Conservation (phyloP, 2,329 filamentous ascomycete genomes). For the Alternaria conjuncta region DNA sequence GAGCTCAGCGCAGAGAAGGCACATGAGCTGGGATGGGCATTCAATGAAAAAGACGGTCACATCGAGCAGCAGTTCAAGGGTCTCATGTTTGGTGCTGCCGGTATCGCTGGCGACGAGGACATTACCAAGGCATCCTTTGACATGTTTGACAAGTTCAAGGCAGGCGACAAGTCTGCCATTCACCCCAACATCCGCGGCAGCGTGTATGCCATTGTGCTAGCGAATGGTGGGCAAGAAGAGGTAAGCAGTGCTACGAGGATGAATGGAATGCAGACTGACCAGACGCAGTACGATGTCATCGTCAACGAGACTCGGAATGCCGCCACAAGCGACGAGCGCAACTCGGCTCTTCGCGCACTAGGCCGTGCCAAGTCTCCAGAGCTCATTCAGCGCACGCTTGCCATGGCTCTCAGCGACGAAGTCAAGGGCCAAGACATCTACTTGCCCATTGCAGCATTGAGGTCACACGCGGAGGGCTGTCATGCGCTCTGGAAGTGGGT, state of each 20-base stretch:
- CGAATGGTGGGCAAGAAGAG: constrained; percentile 84
- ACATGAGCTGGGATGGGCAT: constrained; percentile 87
- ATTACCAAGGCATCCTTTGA: constrained; percentile 82
- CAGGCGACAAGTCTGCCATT: constrained; percentile 79
- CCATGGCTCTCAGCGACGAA: constrained; percentile 75
- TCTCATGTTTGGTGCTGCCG: constrained; percentile 84
- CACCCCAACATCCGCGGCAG: constrained; percentile 90
- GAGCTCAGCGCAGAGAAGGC: constrained; percentile 79
- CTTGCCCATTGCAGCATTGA: constrained; percentile 80
- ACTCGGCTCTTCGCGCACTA: constrained; percentile 83
- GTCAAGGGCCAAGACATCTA: constrained; percentile 96
- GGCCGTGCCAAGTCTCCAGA: constrained; percentile 79
- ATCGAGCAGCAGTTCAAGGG: constrained; percentile 94
- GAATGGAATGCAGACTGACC: constrained; percentile 22
- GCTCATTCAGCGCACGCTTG: constrained; percentile 81
- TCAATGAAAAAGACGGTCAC: constrained; percentile 83
- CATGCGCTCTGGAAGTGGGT: constrained; percentile 83
- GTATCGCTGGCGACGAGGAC: constrained; percentile 77
- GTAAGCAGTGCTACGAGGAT: constrained; percentile 49
- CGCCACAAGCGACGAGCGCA: constrained; percentile 84
- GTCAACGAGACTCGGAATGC: constrained; percentile 77
- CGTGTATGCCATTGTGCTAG: constrained; percentile 84
- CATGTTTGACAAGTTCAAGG: constrained; percentile 86
- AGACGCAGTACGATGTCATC: constrained; percentile 72
- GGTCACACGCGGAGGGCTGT: constrained; percentile 78